Evolutionary conservation across 495 filamentous ascomycete genomes (phyloP).

Genomic region (Lineolata rhizophorae): DNA sequence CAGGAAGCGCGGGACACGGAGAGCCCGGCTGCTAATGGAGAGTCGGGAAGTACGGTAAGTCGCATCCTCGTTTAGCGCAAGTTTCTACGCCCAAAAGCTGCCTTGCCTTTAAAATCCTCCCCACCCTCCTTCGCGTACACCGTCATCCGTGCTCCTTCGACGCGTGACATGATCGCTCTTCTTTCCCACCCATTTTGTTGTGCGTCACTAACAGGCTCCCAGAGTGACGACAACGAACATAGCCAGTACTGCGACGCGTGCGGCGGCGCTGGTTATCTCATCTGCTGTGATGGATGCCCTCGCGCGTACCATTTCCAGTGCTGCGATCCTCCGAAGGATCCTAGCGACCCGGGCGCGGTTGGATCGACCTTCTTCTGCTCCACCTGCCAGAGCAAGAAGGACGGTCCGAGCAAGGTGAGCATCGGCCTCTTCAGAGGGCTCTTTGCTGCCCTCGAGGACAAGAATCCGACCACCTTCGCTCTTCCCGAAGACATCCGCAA

Average conservation of each 20-base stretch:
- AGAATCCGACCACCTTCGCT: slow-evolving; percentile 48
- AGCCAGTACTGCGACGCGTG: slow-evolving; percentile 42
- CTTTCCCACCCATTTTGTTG: slow-evolving; percentile 1
- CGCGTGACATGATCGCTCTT: not conserved
- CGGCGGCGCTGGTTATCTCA: slow-evolving; percentile 53
- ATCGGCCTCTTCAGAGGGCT: slow-evolving; percentile 34
- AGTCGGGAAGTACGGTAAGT: too few species aligned
- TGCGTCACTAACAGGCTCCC: slow-evolving; percentile 21
- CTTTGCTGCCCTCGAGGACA: slow-evolving; percentile 33
- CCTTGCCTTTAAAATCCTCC: too few species aligned
- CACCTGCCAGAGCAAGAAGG: slow-evolving; percentile 28
- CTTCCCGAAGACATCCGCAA: slow-evolving; percentile 46
- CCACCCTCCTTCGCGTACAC: not conserved
- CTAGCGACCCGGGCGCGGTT: slow-evolving; percentile 32
- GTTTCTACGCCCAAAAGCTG: too few species aligned
- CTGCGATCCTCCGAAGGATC: slow-evolving; percentile 52
- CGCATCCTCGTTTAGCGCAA: too few species aligned
- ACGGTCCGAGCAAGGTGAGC: not conserved
- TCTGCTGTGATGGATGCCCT: slow-evolving; percentile 84
- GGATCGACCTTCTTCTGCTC: slow-evolving; percentile 70
- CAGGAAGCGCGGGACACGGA: too few species aligned
- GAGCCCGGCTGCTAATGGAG: too few species aligned
- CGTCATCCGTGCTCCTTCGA: not conserved
- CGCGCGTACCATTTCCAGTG: slow-evolving; percentile 76
- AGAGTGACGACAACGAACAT: slow-evolving; percentile 53